Percentiles rank a stretch among this genome's conserved stretches.
Evolutionary conservation across 73 alveolate species (phyloP).

Genomic region (Tetrahymena borealis): DNA sequence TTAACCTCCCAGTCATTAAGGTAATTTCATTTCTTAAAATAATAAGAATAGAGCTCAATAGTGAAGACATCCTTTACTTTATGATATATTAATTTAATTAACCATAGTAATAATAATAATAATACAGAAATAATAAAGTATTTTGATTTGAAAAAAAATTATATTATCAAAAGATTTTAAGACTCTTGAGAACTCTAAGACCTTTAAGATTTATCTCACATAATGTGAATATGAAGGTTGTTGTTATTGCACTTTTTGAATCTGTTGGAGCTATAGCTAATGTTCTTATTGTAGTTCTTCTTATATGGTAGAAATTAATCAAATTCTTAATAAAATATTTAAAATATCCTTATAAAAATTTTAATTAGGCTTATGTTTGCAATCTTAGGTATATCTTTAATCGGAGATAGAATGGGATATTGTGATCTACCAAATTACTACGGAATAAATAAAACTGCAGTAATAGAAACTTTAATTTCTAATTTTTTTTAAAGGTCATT

Average conservation of each 20-base stretch:
- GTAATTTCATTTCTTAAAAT: no score
- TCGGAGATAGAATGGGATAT: slow-evolving; percentile 50
- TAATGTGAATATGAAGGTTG: slow-evolving; percentile 68
- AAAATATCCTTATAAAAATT: background rate
- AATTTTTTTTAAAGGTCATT: background rate
- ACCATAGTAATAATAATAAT: background rate
- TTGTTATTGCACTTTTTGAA: slow-evolving; percentile 69
- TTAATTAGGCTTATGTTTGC: slow-evolving; percentile 46
- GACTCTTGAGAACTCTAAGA: slow-evolving; percentile 73
- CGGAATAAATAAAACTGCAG: background rate
- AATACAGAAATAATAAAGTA: slow-evolving; percentile 20
- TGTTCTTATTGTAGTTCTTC: slow-evolving; percentile 54
- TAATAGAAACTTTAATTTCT: background rate
- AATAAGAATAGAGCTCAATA: no score
- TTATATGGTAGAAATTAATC: slow-evolving; percentile 19
- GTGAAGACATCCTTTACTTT: no score
- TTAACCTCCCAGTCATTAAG: no score
- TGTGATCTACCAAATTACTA: slow-evolving; percentile 24
- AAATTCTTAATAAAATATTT: background rate
- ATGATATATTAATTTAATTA: slow-evolving; percentile 54
- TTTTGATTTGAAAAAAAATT: background rate
- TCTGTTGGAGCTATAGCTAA: slow-evolving; percentile 68
- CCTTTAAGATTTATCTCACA: slow-evolving; percentile 77
- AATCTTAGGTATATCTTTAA: slow-evolving; percentile 45
- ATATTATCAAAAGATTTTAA: slow-evolving; percentile 52